A percentile compares a stretch with the other conserved stretches of the same genome.
Conservation (phyloP, 306 rosid species). For the Senna tora region DNA sequence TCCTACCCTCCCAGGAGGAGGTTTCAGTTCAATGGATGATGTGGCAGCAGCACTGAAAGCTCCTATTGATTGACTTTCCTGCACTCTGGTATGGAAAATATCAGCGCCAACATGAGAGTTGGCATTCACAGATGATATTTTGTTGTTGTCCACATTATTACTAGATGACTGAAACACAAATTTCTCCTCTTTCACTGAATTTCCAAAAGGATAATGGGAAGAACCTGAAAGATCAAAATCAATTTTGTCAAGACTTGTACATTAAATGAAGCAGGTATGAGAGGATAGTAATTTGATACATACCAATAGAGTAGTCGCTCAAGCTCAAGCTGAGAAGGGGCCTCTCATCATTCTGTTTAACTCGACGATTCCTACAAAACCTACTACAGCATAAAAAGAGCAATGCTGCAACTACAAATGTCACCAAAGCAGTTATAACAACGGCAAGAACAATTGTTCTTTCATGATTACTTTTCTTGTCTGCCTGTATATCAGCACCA, state of each 20-base stretch:
- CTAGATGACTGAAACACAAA: constrained; percentile 51
- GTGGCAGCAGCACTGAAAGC: constrained; percentile 44
- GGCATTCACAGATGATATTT: constrained; percentile 2
- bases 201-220: constrained; percentile 41
- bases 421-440: constrained; percentile 59
- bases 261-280: constrained; percentile 10
- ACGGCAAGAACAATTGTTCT: constrained; percentile 48
- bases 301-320: constrained; percentile 72
- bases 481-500: not conserved
- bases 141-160: constrained; percentile 41
- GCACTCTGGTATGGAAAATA: constrained; percentile 27
- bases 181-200: constrained; percentile 60
- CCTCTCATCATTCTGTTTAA: constrained; percentile 68
- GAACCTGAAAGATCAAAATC: constrained; percentile 58
- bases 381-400: constrained; percentile 59
- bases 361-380: constrained; percentile 46
- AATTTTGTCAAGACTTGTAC: constrained; percentile 28
- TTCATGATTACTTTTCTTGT: constrained; percentile 21
- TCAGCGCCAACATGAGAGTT: not conserved
- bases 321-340: constrained; percentile 84
- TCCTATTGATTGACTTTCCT: constrained; percentile 45
- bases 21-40: constrained; percentile 53
- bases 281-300: constrained; percentile 19
- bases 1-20: constrained; percentile 65
- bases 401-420: constrained; percentile 59